Evolutionary conservation across 1,139 yeast species (phyloP), one percentile per base, ranked within the genome.

Genomic region (Yamadazyma sp.): DNA sequence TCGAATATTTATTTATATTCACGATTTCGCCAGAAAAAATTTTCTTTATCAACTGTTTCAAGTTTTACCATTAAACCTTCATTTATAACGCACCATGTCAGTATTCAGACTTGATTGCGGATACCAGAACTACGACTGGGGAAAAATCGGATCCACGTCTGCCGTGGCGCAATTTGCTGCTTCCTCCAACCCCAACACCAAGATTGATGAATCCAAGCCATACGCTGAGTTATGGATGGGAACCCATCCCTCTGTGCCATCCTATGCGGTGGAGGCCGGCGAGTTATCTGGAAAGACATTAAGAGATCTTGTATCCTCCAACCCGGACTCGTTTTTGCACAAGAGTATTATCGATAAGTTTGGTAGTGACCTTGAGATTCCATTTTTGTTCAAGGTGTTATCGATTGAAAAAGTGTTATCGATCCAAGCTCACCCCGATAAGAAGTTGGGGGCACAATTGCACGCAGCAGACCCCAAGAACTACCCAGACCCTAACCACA

Each of bases 201-300:
- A 56, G 25, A 74, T 89, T 41, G 88, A 85, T 49, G 90, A 82
- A 51, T 41, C 70, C 32, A 79, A 82, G 59, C 97, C 95, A 10
- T 86, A 86, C 53, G 95, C 95, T 26, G 95, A 86, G 61, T 73
- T 92, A 51, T 92, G 98, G 98, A 92, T 92, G 98, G 98, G 98
- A 21, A 89, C 97, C 21, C 98, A 92, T 57, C 94, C 95, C 37
- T 84, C 86, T 35, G 89, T 86, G 11, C 97, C 97, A 14, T 84
- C 96, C n/a, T 67, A 67, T 38, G 75, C 78, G 31, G 73, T 76
- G 14, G 76, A 70, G 21, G 52, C 52, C 14, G 47, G 46, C n/a
- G 52, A 43, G 1, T 35, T 28, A 2, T 45, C 50, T 13, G 80
- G 80, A 28, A 66, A 74, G 47, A 67, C 67, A 12, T 73, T 92